phyloP scores from a whole-genome alignment of 1,139 yeast genomes.

The Candida albicans region DNA sequence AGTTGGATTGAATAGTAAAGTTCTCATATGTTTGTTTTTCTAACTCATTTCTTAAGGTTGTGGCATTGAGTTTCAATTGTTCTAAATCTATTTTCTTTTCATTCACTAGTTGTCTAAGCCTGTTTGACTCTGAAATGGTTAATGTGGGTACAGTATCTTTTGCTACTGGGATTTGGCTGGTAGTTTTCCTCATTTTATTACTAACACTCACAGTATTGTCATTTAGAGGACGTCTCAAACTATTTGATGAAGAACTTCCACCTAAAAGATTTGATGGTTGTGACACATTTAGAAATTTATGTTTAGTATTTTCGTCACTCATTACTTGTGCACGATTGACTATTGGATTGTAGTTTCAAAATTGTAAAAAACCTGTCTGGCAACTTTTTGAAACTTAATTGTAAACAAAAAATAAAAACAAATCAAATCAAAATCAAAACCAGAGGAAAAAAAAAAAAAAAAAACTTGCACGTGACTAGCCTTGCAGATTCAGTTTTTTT shows the following conservation, averaged over 20 bases:
- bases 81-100: slow-evolving; percentile 15
- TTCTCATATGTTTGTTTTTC: slow-evolving; percentile 35
- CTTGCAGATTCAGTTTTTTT: no score
- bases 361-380: not conserved
- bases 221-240: not conserved
- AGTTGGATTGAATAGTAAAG: slow-evolving; percentile 40
- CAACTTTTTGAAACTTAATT: slow-evolving; percentile 4
- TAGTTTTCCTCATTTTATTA: slow-evolving; percentile 10
- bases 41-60: slow-evolving; percentile 39
- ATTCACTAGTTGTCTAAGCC: slow-evolving; percentile 9
- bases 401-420: not conserved
- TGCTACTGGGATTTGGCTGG: not conserved
- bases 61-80: slow-evolving; percentile 21
- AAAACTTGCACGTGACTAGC: not conserved
- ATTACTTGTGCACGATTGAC: not conserved
- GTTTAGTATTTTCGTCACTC: not conserved
- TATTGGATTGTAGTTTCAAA: not conserved
- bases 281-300: not conserved
- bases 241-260: not conserved
- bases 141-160: not conserved
- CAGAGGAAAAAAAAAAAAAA: no score
- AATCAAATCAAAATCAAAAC: not conserved
- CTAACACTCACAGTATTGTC: not conserved
- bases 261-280: not conserved
- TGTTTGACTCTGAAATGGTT: slow-evolving; percentile 2